Percentiles rank a stretch among this genome's conserved stretches.
These are phyloP conservation scores for Phycomyces nitens DNA, from an alignment of 192 early-diverging fungal genomes.

Conservation along the genomic window DNA sequence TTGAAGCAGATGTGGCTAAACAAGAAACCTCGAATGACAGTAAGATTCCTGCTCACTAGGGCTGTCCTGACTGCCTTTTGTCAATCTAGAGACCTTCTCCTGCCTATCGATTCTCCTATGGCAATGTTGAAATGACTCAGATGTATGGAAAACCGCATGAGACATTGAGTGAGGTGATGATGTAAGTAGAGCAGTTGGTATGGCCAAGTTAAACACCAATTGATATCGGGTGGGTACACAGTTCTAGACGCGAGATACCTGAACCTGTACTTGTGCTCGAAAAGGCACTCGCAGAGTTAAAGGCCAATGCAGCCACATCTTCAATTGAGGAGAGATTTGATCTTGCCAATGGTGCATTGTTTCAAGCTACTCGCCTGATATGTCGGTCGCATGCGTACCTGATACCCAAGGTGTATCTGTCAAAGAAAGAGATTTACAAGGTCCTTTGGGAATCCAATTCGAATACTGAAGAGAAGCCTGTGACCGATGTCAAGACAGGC, in stretches of 20 bases:
- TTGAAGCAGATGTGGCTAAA: slow-evolving; percentile 24
- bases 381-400: slow-evolving; percentile 14
- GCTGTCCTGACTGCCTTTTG: neutral
- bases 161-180: slow-evolving; percentile 15
- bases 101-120: slow-evolving; percentile 21
- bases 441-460: neutral
- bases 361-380: slow-evolving; percentile 25
- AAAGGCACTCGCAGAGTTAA: slow-evolving; percentile 6
- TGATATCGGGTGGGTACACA: neutral
- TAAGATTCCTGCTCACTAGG: neutral
- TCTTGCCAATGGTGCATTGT: slow-evolving; percentile 26
- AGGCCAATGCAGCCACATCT: slow-evolving; percentile 5
- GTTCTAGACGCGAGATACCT: slow-evolving; percentile 15
- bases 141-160: slow-evolving; percentile 9
- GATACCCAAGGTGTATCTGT: slow-evolving; percentile 18
- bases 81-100: slow-evolving; percentile 6
- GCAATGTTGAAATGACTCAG: slow-evolving; percentile 23
- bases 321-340: slow-evolving; percentile 11
- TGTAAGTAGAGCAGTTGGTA: slow-evolving; percentile 18
- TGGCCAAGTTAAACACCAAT: too few relatives aligned
- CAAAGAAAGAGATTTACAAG: slow-evolving; percentile 26
- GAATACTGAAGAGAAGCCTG: slow-evolving; percentile 18
- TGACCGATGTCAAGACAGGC: slow-evolving; percentile 3
- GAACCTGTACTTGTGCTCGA: slow-evolving; percentile 10
- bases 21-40: slow-evolving; percentile 14